Conservation (phyloP, 345 rosid genomes). For the Populus deltoides region DNA sequence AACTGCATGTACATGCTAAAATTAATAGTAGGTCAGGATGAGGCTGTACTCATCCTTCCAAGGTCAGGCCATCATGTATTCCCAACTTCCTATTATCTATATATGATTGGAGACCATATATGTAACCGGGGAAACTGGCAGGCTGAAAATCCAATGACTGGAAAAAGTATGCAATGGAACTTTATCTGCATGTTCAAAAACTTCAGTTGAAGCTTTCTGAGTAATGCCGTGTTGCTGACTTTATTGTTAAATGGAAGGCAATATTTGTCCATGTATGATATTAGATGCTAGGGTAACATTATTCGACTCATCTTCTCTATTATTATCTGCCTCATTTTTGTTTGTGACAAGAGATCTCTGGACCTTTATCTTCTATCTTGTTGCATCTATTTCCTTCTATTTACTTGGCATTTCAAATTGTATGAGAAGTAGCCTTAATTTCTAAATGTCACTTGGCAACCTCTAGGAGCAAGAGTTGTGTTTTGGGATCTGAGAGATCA, state of each 20-base stretch:
- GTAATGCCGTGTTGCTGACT: too few relatives aligned
- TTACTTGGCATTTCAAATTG: slow-evolving; percentile 1
- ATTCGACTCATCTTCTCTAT: too few relatives aligned
- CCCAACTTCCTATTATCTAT: neutral
- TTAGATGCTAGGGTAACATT: too few relatives aligned
- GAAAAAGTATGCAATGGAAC: too few relatives aligned
- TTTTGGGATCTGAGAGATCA: slow-evolving; percentile 89
- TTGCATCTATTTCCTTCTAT: neutral
- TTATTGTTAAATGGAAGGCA: too few relatives aligned
- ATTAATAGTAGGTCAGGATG: neutral
- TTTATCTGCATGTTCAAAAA: too few relatives aligned
- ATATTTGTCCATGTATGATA: too few relatives aligned
- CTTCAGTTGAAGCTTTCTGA: too few relatives aligned
- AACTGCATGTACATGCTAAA: neutral
- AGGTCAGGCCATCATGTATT: neutral
- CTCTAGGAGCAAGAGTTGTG: slow-evolving; percentile 68
- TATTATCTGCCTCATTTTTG: too few relatives aligned
- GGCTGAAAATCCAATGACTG: too few relatives aligned
- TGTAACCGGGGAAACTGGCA: too few relatives aligned
- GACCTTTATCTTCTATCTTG: neutral
- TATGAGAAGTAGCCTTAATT: slow-evolving; percentile 6
- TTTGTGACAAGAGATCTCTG: too few relatives aligned
- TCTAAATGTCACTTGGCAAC: slow-evolving; percentile 17
- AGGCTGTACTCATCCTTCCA: neutral
- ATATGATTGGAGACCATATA: neutral